These are phyloP conservation scores for Wallacemonas sp. DNA, from an alignment of 208 protist species.

Conservation along the genomic window DNA sequence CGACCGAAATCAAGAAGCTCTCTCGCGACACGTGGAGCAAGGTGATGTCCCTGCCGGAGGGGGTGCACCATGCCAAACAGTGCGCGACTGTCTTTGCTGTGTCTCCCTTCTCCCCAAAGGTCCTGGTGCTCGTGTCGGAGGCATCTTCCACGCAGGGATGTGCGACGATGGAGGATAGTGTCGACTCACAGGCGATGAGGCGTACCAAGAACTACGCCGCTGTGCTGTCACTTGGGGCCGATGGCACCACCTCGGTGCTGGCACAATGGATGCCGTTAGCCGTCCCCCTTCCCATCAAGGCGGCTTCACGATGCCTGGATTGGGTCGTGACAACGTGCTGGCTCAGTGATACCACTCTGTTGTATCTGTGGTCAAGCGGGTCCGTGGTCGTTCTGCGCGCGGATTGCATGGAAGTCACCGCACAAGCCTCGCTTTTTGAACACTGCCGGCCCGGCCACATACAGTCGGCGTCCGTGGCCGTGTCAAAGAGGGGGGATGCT, in stretches of 20 bases:
- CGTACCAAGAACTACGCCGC: neutral
- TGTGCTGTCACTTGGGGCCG: neutral
- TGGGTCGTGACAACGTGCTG: constrained; percentile 21
- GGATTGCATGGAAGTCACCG: constrained; percentile 8
- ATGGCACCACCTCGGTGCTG: neutral
- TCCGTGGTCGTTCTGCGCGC: constrained; percentile 11
- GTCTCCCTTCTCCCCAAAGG: constrained; percentile 5
- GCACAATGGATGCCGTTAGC: neutral
- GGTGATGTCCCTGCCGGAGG: neutral
- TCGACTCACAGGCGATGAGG: neutral
- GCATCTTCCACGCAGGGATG: constrained; percentile 1
- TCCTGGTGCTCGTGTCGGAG: neutral
- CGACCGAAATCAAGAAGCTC: constrained; percentile 11
- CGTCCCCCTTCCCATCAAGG: neutral
- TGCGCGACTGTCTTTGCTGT: neutral
- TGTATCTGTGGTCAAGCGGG: constrained; percentile 67
- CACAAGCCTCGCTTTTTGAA: constrained; percentile 7
- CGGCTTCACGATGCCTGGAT: neutral
- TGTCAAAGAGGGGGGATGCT: neutral
- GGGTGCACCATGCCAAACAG: neutral
- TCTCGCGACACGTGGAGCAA: constrained; percentile 4
- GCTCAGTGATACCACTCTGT: constrained; percentile 42
- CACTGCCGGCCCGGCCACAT: neutral
- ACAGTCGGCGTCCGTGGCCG: constrained; percentile 1
- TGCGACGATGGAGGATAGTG: neutral